Evolutionary conservation across 257 asterid species (phyloP).

Genomic region (Fraxinus excelsior): DNA sequence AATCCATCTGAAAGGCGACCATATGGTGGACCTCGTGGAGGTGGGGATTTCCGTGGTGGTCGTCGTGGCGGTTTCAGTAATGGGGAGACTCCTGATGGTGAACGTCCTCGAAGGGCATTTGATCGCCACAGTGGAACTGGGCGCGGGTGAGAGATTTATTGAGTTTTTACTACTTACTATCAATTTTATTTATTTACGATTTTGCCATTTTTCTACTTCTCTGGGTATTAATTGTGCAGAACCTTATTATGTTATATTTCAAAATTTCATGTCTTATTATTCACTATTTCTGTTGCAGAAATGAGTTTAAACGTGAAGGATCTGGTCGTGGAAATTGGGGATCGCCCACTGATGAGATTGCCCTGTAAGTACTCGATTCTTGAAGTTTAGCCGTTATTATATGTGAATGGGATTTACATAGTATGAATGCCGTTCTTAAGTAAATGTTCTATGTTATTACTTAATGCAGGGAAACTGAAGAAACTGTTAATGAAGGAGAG

Average conservation of each 20-base stretch:
- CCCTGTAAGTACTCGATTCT: constrained; percentile 38
- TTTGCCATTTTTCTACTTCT: background rate
- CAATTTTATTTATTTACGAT: background rate
- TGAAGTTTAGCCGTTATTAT: background rate
- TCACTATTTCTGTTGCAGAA: constrained; percentile 27
- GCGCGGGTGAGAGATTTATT: constrained; percentile 32
- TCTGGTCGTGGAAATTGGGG: constrained; percentile 84
- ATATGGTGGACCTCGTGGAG: constrained; percentile 38
- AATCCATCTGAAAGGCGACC: constrained; percentile 40
- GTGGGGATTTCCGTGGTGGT: constrained; percentile 41
- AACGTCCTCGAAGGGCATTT: constrained; percentile 38
- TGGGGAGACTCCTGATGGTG: constrained; percentile 41
- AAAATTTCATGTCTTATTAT: background rate
- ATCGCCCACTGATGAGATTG: constrained; percentile 51
- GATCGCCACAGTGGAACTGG: constrained; percentile 54
- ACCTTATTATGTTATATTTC: background rate
- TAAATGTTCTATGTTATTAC: background rate
- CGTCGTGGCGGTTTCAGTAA: constrained; percentile 43
- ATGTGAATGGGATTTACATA: background rate
- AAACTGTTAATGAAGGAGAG: constrained; percentile 42
- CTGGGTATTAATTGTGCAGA: background rate
- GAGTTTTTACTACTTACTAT: background rate
- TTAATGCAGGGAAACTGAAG: constrained; percentile 49
- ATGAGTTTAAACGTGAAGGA: constrained; percentile 67
- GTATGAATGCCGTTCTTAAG: background rate